A percentile compares a stretch with the other conserved stretches of the same genome.
Conservation (phyloP, 257 asterid species). For the Capsicum rhomboideum region DNA sequence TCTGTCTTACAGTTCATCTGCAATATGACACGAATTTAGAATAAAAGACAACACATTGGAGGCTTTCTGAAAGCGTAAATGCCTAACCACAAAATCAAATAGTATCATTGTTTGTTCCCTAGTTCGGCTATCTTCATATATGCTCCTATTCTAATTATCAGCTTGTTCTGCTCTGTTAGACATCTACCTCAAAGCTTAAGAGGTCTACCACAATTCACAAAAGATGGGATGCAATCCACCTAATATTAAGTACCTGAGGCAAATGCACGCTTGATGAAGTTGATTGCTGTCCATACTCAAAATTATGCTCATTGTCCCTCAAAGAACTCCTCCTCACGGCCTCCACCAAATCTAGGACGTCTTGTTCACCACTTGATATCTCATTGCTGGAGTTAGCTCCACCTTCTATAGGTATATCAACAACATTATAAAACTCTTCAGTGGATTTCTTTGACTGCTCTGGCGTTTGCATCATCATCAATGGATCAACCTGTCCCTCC, state of each 20-base stretch:
- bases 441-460: constrained; percentile 5
- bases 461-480: constrained; percentile 7
- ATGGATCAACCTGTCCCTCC: constrained; percentile 5
- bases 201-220: neutral
- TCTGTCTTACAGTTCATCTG: constrained; percentile 4
- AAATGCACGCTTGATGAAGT: neutral
- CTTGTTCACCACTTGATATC: neutral
- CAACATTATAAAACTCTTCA: neutral
- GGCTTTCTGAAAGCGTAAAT: neutral
- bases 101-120: neutral
- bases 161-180: neutral
- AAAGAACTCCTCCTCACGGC: neutral
- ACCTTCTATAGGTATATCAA: constrained; percentile 6
- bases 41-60: neutral
- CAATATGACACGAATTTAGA: neutral
- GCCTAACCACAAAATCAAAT: neutral
- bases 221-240: neutral
- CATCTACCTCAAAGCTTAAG: neutral
- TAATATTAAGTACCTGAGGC: constrained; percentile 6
- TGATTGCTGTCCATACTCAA: neutral
- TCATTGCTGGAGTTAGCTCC: neutral
- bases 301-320: neutral
- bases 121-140: neutral
- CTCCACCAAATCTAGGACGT: neutral
- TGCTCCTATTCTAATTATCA: neutral